Base-by-base conservation (phyloP, 805 yeast genomes). In the Zygosaccharomyces lentus region DNA sequence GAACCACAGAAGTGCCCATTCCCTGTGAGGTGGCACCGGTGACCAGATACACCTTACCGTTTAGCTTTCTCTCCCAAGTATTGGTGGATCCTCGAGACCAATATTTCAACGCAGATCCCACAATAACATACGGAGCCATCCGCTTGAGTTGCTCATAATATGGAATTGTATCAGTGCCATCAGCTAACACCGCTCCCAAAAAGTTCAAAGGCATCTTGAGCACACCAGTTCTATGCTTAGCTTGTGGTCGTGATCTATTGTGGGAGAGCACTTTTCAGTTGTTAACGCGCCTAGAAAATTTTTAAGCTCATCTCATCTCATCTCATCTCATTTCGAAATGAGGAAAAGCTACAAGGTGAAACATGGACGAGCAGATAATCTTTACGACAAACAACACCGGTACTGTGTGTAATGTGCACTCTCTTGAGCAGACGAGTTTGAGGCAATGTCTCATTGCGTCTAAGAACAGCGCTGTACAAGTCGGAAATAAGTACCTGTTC, bases 11-110 rank as follows among this genome's bases (percentile, higher is more conserved):
- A 0, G 91, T 84, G 0, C 99, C 99, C 49, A 88, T 63, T 0
- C 98, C 97, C 47, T 63, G 67, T 1, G 95, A 76, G 0, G 98
- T 91, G 1, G 96, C 99, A n/a, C 99, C 99, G 0, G 93, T 84
- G 6, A 87, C 73, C 16, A 86, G 70, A 56, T 74, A 84, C 4
- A 90, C 98, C 58, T 82, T 81, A 1, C 98, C 97, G 61, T 93
- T 96, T 62, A 91, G 67, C 53, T 89, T 90, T 49, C 97, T 74
- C 50, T 87, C 96, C 96, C 96, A 91, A 0, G 89, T 85, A 66
- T 91, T 93, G 16, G 76, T 54, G 1, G 86, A 65, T 9, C 99
- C 99, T 29, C 83, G 77, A 57, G 85, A 81, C 68, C 85, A 87
- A 62, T 78, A 78, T 62, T 91, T 91, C 35, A 80, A 42, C 1